A percentile compares a stretch with the other conserved stretches of the same genome.
phyloP scores from a whole-genome alignment of 2,329 filamentous ascomycete species.

The Rutstroemia sp. region DNA sequence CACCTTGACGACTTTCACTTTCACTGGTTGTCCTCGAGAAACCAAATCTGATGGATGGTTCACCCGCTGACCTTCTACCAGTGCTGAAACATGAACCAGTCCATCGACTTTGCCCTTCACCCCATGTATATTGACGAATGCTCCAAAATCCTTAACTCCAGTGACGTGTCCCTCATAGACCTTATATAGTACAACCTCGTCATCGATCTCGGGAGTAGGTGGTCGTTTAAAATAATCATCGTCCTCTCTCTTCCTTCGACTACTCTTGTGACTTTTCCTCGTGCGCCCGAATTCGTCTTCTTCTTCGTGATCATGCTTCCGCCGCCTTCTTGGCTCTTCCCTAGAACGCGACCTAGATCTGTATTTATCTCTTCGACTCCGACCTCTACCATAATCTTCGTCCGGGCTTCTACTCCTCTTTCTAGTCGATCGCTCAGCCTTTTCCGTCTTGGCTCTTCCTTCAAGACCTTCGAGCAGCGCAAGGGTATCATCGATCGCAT shows the following conservation, averaged over 20 bases:
- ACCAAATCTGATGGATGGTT: slow-evolving; percentile 89
- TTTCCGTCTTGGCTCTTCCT: slow-evolving; percentile 45
- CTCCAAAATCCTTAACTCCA: slow-evolving; percentile 90
- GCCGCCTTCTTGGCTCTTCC: slow-evolving; percentile 34
- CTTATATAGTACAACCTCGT: slow-evolving; percentile 74
- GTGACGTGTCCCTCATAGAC: slow-evolving; percentile 86
- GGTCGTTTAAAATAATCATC: slow-evolving; percentile 58
- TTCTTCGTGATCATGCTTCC: slow-evolving; percentile 43
- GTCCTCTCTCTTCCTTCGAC: slow-evolving; percentile 34
- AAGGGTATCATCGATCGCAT: slow-evolving; percentile 86
- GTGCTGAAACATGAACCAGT: slow-evolving; percentile 85
- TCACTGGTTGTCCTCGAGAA: slow-evolving; percentile 71
- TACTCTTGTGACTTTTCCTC: slow-evolving; percentile 34
- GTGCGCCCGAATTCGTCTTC: slow-evolving; percentile 53
- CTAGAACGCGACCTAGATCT: slow-evolving; percentile 47
- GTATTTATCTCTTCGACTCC: slow-evolving; percentile 34
- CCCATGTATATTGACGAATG: slow-evolving; percentile 85
- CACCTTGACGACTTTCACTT: slow-evolving; percentile 86
- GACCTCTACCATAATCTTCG: slow-evolving; percentile 30
- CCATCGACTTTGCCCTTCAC: slow-evolving; percentile 87
- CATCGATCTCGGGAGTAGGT: slow-evolving; percentile 70
- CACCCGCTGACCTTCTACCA: slow-evolving; percentile 76
- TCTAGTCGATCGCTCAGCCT: slow-evolving; percentile 32
- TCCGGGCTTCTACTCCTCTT: slow-evolving; percentile 48
- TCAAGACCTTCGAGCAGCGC: slow-evolving; percentile 84